Percentiles rank a stretch among this genome's conserved stretches.
These are phyloP conservation scores for Botrytis porri DNA, from an alignment of 2,329 filamentous ascomycete species.

Conservation along the genomic window DNA sequence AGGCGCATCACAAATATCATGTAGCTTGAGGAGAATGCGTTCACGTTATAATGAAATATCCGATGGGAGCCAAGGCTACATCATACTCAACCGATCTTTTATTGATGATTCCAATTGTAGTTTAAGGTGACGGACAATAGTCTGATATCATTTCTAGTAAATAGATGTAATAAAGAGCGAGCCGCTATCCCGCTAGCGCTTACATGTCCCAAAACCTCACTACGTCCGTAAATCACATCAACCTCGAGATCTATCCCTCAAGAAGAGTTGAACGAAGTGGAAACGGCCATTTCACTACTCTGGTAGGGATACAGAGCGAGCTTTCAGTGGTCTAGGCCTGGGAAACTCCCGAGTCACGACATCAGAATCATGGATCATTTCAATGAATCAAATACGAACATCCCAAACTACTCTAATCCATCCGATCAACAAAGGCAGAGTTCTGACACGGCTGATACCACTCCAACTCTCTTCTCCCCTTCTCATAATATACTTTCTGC, in stretches of 20 bases:
- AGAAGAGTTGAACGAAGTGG: neutral
- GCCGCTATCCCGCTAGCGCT: constrained; percentile 5
- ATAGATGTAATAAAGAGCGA: neutral
- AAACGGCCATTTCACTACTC: neutral
- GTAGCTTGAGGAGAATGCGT: constrained; percentile 20
- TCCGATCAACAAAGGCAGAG: neutral
- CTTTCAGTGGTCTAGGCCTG: neutral
- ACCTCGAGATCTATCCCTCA: neutral
- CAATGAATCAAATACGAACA: neutral
- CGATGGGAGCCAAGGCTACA: constrained; percentile 1
- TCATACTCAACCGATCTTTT: neutral
- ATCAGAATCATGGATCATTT: constrained; percentile 5
- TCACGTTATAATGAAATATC: constrained; percentile 14
- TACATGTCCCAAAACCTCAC: neutral
- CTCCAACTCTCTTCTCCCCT: neutral
- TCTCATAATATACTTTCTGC: neutral
- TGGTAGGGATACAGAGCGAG: neutral
- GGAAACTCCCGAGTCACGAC: neutral
- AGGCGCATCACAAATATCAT: constrained; percentile 25
- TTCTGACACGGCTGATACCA: neutral
- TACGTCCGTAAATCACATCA: constrained; percentile 7
- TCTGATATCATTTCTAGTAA: neutral
- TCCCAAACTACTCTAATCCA: neutral
- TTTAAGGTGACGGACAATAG: neutral
- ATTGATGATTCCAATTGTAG: neutral